Evolutionary conservation across 768 basidiomycete species (phyloP).

Genomic region (Termitomyces sp.): DNA sequence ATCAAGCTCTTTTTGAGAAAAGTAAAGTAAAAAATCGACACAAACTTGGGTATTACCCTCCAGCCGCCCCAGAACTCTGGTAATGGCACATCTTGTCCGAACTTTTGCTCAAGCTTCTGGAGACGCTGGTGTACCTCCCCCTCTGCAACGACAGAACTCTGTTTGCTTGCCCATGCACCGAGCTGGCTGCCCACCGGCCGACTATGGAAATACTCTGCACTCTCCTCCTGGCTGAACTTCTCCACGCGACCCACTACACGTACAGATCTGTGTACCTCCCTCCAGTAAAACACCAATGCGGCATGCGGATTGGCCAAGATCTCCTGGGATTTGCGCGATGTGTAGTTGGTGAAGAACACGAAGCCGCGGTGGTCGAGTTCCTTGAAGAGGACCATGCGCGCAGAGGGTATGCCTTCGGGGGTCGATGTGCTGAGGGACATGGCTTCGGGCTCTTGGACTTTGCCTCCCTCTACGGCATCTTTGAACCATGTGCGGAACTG

Average conservation of each 20-base stretch:
- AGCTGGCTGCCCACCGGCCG: slow-evolving; percentile 81
- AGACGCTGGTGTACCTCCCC: slow-evolving; percentile 60
- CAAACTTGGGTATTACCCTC: slow-evolving; percentile 87
- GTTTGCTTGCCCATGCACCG: slow-evolving; percentile 92
- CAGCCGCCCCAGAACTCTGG: slow-evolving; percentile 98
- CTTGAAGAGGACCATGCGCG: slow-evolving; percentile 88
- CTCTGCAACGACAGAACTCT: slow-evolving; percentile 76
- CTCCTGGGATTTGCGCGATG: slow-evolving; percentile 86
- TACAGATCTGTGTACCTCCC: slow-evolving; percentile 74
- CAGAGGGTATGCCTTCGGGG: slow-evolving; percentile 70
- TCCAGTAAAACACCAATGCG: slow-evolving; percentile 88
- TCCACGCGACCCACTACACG: slow-evolving; percentile 84
- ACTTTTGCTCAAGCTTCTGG: slow-evolving; percentile 50
- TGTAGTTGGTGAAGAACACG: slow-evolving; percentile 96
- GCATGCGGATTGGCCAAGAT: slow-evolving; percentile 72
- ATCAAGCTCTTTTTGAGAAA: neutral
- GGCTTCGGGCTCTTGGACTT: slow-evolving; percentile 83
- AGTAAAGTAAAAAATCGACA: slow-evolving; percentile 9
- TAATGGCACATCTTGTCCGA: slow-evolving; percentile 58
- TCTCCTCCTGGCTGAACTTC: slow-evolving; percentile 66
- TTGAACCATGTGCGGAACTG: slow-evolving; percentile 90
- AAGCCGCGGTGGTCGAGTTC: slow-evolving; percentile 86
- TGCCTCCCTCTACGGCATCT: slow-evolving; percentile 42
- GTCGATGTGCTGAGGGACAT: slow-evolving; percentile 79
- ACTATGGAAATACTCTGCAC: slow-evolving; percentile 74